A percentile compares a stretch with the other conserved stretches of the same genome.
phyloP scores from a whole-genome alignment of 164 flowering plant species.

The Pachysandra terminalis region DNA sequence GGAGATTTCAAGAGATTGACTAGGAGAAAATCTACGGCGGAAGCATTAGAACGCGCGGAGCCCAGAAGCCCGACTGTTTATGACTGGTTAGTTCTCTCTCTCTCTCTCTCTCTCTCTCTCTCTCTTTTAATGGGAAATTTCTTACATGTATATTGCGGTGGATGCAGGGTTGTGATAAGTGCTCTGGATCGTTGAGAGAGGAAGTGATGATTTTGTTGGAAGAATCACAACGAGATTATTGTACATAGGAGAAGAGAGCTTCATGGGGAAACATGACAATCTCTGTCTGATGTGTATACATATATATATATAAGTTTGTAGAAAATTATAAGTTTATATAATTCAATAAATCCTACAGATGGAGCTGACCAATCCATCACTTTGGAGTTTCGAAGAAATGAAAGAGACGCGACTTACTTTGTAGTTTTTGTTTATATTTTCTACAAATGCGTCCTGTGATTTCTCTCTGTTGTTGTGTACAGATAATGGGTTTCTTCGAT shows the following conservation, averaged over 20 bases:
- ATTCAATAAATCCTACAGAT: too few species aligned
- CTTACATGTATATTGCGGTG: not conserved
- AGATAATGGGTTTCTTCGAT: too few species aligned
- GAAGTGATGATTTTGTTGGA: conserved; percentile 18
- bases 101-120: conserved; percentile 4
- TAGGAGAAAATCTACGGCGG: conserved; percentile 43
- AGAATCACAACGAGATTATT: not conserved
- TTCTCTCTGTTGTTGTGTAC: too few species aligned
- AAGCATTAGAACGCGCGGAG: conserved; percentile 35
- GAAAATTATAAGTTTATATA: too few species aligned
- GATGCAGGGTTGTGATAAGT: conserved; percentile 63
- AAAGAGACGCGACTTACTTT: too few species aligned
- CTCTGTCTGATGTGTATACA: too few species aligned
- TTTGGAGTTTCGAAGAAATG: too few species aligned
- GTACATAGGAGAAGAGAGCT: not conserved
- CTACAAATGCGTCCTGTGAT: too few species aligned
- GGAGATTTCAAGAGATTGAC: conserved; percentile 36
- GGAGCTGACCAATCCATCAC: too few species aligned
- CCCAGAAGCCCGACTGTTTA: conserved; percentile 51
- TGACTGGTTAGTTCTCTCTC: conserved; percentile 47
- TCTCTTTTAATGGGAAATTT: not conserved
- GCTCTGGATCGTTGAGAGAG: conserved; percentile 67
- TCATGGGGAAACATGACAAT: too few species aligned
- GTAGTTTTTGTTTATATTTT: too few species aligned
- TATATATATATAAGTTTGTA: too few species aligned